Base-by-base conservation (phyloP, 2,329 filamentous ascomycete genomes). In the Scleromitrula shiraiana region DNA sequence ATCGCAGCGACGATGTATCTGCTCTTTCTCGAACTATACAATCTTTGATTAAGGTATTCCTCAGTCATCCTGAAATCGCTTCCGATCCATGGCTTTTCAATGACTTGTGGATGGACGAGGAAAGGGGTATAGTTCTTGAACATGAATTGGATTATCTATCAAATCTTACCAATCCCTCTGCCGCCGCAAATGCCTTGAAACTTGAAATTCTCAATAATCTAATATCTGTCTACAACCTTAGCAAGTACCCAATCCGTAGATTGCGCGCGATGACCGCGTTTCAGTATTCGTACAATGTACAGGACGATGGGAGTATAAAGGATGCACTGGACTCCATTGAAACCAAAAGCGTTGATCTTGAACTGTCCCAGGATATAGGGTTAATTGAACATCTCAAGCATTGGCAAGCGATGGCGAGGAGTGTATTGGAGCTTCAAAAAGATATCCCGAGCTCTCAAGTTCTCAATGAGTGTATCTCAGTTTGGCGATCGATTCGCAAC, bases 21-120 rank as follows among this genome's bases (percentile, higher is more conserved):
- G 66, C 70, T 2, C 68, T 87, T 7, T 81, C 74, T 7, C 74
- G 82, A 29, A 74, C 79, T 0, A 64, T 85, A 12, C 73, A 74
- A 19, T 74, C 75, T 4, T 72, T 85, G 42, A 70, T 81, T 23
- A 81, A 79, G 53, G 68, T 83, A 14, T 76, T 75, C 49, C 69
- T 69, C 44, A 74, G 71, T n/a, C 74, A 75, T 36, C 76, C 82
- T 44, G 77, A 77, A 72, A 74, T 73, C 2, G 72, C 72, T 47
- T 68, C 75, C 36, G 61, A 82, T 6, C 64, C 70, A 0, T 47
- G 50, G 10, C 40, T 57, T n/a, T 17, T 53, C 15, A 50, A 58
- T 14, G 46, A 53, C n/a, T 46, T 52, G 3, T 64, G 61, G 61
- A 50, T 76, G 73, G 37, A 53, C 62, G 5, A 76, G 77, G 62